phyloP scores from a whole-genome alignment of 2,329 filamentous ascomycete genomes.

The Trichoderma semiorbis region DNA sequence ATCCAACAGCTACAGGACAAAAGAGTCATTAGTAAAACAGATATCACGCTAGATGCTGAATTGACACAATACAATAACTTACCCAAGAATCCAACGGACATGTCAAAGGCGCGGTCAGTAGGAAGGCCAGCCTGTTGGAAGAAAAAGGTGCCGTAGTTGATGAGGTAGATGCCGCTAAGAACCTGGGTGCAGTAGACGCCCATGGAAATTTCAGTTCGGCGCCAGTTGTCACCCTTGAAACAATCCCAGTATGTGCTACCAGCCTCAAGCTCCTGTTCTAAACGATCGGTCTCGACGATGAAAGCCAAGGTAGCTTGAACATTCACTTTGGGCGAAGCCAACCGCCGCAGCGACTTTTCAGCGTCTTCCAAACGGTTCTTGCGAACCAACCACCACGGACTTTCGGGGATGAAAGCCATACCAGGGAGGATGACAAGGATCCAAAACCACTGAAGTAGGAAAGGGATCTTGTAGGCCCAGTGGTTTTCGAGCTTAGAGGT shows the following conservation, averaged over 20 bases:
- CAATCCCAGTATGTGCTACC: constrained; percentile 44
- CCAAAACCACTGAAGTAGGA: constrained; percentile 6
- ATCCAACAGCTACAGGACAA: constrained; percentile 35
- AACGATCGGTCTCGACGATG: constrained; percentile 60
- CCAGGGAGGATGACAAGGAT: neutral
- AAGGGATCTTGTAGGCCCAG: constrained; percentile 54
- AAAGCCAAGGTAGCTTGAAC: constrained; percentile 47
- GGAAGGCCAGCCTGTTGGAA: constrained; percentile 43
- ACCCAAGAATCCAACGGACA: constrained; percentile 35
- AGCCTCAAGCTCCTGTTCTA: constrained; percentile 38
- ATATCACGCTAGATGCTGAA: fast-evolving
- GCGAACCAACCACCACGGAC: constrained; percentile 4
- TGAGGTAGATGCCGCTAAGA: constrained; percentile 37
- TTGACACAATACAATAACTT: neutral
- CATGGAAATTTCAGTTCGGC: constrained; percentile 45
- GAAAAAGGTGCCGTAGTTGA: constrained; percentile 46
- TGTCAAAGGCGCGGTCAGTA: constrained; percentile 37
- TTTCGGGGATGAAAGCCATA: neutral
- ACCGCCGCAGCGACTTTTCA: constrained; percentile 26
- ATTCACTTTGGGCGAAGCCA: constrained; percentile 43
- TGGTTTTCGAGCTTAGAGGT: constrained; percentile 37
- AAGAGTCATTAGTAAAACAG: constrained; percentile 40
- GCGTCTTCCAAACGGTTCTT: constrained; percentile 27
- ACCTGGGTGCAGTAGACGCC: constrained; percentile 42
- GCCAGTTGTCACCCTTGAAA: constrained; percentile 45